Base-by-base conservation (phyloP, 1,284 basidiomycete species). In the Ustilago shanxiensis region DNA sequence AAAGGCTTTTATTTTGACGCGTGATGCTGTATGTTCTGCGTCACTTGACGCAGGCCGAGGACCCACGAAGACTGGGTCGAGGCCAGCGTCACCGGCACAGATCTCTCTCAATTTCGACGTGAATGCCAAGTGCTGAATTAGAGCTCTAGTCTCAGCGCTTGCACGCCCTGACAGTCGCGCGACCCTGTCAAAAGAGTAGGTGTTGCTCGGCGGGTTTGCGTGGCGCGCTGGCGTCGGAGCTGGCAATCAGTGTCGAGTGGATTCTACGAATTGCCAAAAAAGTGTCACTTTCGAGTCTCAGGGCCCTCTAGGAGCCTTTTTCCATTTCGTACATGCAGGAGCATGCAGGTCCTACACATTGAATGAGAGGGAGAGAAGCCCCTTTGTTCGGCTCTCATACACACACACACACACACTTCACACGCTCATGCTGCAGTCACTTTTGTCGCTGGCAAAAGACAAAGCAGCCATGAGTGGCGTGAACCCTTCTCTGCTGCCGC, bases 171-270 rank as follows among this genome's bases (percentile, higher is more conserved):
- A 26, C 47, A 49, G 24, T 49, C 26, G 47, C 47, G 24, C 45
- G 45, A 49, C 10, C 26, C 24, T 49, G 45, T 14, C 45, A 26
- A 14, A 26, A 10, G 28, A 47, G 31, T 6, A 33, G n/a, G n/a
- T n/a, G n/a, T n/a, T n/a, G n/a, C n/a, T n/a, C n/a, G 7, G 8
- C 39, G 33, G 59, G 53, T 31, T 22, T 60, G 60, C 60, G 50
- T 45, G 41, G 52, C 60, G 26, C 50, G 66, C 66, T 68, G 66
- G 66, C 18, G 52, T 50, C 65, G 65, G 65, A 66, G 37, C 26
- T 50, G 33, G 47, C 29, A 29, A 52, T 33, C n/a, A n/a, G n/a
- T n/a, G n/a, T n/a, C n/a, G 13, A 53, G 53, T 66, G 59, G 41
- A 61, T 62, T 68, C 60, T 68, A 68, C 66, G n/a, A n/a, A 37